Evolutionary conservation across 176 grass and related monocot species (phyloP).

Genomic region (Triticum aestivum): IWGSC_CS_RefSeq_v2.1 NC_057804.1:665451527-665452026

Average conservation of each 20-base stretch:
- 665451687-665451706: neutral
- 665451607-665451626: too few relatives aligned
- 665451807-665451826: constrained; percentile 38
- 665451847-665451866: neutral
- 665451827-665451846: neutral
- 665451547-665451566: too few relatives aligned
- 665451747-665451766: constrained; percentile 31
- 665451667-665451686: neutral
- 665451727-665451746: neutral
- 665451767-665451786: constrained; percentile 39
- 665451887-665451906: neutral
- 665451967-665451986: constrained; percentile 18
- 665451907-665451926: neutral
- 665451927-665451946: constrained; percentile 37
- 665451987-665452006: constrained; percentile 4
- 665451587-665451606: too few relatives aligned
- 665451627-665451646: too few relatives aligned
- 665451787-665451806: constrained; percentile 31
- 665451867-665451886: neutral
- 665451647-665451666: neutral
- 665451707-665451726: neutral
- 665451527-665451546: too few relatives aligned
- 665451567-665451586: too few relatives aligned
- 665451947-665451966: constrained; percentile 27
- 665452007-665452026: neutral